phyloP scores from a whole-genome alignment of 169 alveolate genomes.

The Perkinsus chesapeaki region DNA sequence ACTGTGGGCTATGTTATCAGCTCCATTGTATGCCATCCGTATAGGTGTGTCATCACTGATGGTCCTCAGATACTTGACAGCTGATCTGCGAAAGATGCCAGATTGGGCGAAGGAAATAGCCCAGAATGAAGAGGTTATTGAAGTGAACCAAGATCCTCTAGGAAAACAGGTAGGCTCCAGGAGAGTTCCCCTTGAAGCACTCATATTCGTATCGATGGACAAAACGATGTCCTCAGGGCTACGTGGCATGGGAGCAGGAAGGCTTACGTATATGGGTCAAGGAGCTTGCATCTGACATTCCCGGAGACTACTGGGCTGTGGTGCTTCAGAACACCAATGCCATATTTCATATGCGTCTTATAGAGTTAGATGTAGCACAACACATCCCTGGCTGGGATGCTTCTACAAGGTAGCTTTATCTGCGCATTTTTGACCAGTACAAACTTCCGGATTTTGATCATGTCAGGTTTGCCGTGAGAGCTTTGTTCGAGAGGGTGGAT shows the following conservation, averaged over 20 bases:
- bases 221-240: neutral
- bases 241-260: neutral
- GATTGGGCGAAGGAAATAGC: slow-evolving; percentile 38
- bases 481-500: neutral
- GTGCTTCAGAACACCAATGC: neutral
- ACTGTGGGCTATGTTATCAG: slow-evolving; percentile 57
- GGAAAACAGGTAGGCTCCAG: slow-evolving; percentile 40
- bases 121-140: slow-evolving; percentile 51
- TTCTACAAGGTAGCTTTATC: neutral
- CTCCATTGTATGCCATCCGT: slow-evolving; percentile 61
- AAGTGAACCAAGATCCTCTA: slow-evolving; percentile 54
- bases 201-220: neutral
- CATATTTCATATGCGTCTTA: neutral
- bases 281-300: neutral
- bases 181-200: neutral
- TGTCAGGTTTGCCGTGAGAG: neutral
- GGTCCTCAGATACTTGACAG: neutral
- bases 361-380: neutral
- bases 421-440: neutral
- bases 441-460: neutral
- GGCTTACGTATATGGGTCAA: neutral
- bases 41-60: neutral
- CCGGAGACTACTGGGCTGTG: neutral
- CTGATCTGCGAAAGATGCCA: slow-evolving; percentile 44
- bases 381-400: neutral